A percentile compares a stretch with the other conserved stretches of the same genome.
phyloP scores from a whole-genome alignment of 2,329 filamentous ascomycete genomes.

The Phaeosphaeria sp. region DNA sequence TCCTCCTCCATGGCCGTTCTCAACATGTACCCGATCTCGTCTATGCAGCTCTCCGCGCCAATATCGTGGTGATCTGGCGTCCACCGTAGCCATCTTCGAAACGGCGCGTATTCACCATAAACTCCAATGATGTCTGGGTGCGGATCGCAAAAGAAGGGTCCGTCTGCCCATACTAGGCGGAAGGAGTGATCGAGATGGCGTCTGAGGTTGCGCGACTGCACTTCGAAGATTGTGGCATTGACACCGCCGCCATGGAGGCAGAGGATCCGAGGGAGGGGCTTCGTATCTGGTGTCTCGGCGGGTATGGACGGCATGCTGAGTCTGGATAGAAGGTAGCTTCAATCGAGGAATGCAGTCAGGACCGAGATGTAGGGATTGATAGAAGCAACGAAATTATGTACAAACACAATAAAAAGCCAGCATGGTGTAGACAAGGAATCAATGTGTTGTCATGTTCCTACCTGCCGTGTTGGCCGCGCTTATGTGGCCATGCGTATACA shows the following conservation, averaged over 20 bases:
- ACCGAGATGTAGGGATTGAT: neutral
- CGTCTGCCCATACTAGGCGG: conserved; percentile 75
- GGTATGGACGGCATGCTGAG: conserved; percentile 20
- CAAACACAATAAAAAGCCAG: conserved; percentile 7
- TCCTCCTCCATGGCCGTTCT: conserved; percentile 55
- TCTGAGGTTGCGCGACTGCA: conserved; percentile 68
- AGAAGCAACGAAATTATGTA: neutral
- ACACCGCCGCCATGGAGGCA: conserved; percentile 83
- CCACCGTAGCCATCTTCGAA: conserved; percentile 70
- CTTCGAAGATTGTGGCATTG: conserved; percentile 71
- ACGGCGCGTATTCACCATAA: conserved; percentile 71
- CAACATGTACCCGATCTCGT: conserved; percentile 56
- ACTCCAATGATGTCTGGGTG: conserved; percentile 69
- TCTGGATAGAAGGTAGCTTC: neutral
- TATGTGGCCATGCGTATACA: neutral
- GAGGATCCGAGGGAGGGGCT: conserved; percentile 68
- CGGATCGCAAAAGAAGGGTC: conserved; percentile 67
- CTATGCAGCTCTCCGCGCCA: conserved; percentile 56
- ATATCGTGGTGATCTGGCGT: conserved; percentile 62
- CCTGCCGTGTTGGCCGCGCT: neutral
- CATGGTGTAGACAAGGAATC: neutral
- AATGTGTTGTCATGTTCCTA: neutral
- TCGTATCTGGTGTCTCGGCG: conserved; percentile 31
- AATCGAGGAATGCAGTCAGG: neutral
- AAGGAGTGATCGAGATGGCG: conserved; percentile 63